Percentiles rank a stretch among this genome's conserved stretches.
These are phyloP conservation scores for Grammothele lineata DNA, from an alignment of 768 basidiomycete species.

Conservation along the genomic window DNA sequence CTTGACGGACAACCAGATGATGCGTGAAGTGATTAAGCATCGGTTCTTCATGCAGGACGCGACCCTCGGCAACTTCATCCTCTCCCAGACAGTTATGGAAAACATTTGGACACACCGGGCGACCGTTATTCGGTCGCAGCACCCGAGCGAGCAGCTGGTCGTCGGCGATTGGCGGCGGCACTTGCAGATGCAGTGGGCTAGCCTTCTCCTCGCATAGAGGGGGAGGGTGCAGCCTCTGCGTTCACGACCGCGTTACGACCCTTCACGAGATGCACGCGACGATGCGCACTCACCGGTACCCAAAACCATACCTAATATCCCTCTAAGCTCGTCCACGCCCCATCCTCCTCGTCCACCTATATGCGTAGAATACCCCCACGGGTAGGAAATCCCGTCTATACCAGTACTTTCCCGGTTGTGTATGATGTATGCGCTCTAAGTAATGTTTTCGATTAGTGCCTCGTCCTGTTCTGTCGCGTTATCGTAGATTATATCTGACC, in stretches of 20 bases:
- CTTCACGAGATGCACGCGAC: too few species aligned
- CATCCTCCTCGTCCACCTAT: not conserved
- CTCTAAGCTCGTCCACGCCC: too few species aligned
- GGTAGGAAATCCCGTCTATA: too few species aligned
- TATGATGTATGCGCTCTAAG: too few species aligned
- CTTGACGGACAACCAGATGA: constrained; percentile 57
- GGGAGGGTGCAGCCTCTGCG: not conserved
- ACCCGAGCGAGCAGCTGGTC: constrained; percentile 7
- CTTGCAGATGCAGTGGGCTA: constrained; percentile 22
- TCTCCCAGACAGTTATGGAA: constrained; percentile 22
- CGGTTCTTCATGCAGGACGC: constrained; percentile 19
- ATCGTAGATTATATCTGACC: too few species aligned
- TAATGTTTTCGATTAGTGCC: too few species aligned
- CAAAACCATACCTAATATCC: too few species aligned
- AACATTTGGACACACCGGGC: constrained; percentile 19
- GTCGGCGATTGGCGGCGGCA: constrained; percentile 25
- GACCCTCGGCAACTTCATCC: constrained; percentile 21
- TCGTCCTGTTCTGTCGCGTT: too few species aligned
- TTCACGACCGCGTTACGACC: constrained; percentile 12
- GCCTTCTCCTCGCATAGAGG: constrained; percentile 17
- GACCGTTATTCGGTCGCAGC: constrained; percentile 1
- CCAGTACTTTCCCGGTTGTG: too few species aligned
- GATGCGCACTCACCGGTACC: too few species aligned
- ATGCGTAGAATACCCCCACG: constrained; percentile 6
- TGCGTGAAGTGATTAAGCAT: constrained; percentile 32